A percentile compares a stretch with the other conserved stretches of the same genome.
Conservation (phyloP, 306 rosid genomes). For the Nissolia schottii region DNA sequence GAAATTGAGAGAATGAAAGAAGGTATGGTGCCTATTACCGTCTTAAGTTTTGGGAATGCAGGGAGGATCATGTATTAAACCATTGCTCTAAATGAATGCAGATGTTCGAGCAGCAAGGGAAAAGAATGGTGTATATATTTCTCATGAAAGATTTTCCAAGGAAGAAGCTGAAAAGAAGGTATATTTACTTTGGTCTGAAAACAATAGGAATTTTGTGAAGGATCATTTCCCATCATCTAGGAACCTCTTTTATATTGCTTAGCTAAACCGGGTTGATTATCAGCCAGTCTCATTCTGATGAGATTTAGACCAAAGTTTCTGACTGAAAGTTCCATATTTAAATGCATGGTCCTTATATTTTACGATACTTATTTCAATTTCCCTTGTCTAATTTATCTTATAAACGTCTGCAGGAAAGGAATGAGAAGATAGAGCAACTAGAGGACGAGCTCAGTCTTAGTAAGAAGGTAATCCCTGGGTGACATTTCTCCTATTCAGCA, state of each 20-base stretch:
- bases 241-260: too few relatives aligned
- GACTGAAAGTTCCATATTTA: slow-evolving; percentile 4
- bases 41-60: background rate
- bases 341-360: background rate
- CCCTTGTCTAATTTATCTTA: slow-evolving; percentile 15
- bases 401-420: slow-evolving; percentile 50
- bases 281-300: background rate
- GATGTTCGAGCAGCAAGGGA: slow-evolving; percentile 97
- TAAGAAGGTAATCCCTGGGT: slow-evolving; percentile 51
- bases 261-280: too few relatives aligned
- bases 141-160: slow-evolving; percentile 75
- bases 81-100: slow-evolving; percentile 28
- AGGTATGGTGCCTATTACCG: slow-evolving; percentile 41
- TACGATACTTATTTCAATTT: slow-evolving; percentile 2
- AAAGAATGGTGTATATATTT: slow-evolving; percentile 87
- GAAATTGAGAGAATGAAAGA: slow-evolving; percentile 94
- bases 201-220: background rate
- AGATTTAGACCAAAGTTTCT: background rate
- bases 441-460: slow-evolving; percentile 65
- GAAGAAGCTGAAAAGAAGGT: slow-evolving; percentile 98
- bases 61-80: slow-evolving; percentile 6
- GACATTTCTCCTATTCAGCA: background rate
- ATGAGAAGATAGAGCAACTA: slow-evolving; percentile 77
- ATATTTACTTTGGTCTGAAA: background rate
- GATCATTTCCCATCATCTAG: background rate